phyloP scores from a whole-genome alignment of 768 basidiomycete genomes.

The Chalciporus sphaerocephalus region DNA sequence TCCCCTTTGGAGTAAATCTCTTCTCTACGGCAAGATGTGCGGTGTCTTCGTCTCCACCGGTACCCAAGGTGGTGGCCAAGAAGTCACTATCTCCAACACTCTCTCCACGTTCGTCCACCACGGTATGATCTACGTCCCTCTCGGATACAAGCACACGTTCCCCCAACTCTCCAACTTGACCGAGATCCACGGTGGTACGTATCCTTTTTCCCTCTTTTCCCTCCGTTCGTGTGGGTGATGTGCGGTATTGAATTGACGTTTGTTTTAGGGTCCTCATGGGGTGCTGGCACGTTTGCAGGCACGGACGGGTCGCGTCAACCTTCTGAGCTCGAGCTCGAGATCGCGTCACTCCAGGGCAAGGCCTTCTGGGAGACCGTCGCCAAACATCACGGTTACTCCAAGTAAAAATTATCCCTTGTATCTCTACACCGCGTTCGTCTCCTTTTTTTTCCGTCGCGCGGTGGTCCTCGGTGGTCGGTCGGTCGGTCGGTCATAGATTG shows the following conservation, averaged over 20 bases:
- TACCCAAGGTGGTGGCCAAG: conserved; percentile 47
- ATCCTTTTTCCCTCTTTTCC: neutral
- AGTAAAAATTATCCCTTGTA: conserved; percentile 7
- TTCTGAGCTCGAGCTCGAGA: conserved; percentile 49
- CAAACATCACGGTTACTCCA: conserved; percentile 27
- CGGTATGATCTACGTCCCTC: conserved; percentile 49
- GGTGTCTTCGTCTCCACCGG: conserved; percentile 45
- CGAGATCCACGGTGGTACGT: conserved; percentile 47
- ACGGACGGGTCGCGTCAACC: conserved; percentile 58
- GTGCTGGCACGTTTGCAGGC: conserved; percentile 66
- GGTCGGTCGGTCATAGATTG: no score
- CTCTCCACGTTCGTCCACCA: conserved; percentile 52
- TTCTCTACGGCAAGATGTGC: conserved; percentile 44
- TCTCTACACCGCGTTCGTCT: neutral
- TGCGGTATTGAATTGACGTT: no score
- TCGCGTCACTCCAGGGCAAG: conserved; percentile 56
- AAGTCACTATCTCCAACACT: conserved; percentile 34
- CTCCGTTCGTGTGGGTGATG: no score
- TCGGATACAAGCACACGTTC: conserved; percentile 46
- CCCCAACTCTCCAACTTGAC: conserved; percentile 36
- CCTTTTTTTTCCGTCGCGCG: neutral
- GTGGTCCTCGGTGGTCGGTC: neutral
- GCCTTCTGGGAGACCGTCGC: conserved; percentile 48
- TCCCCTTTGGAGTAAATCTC: conserved; percentile 40
- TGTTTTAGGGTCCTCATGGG: conserved; percentile 66